Conservation (phyloP, 345 rosid species). For the Populus tremula region DNA sequence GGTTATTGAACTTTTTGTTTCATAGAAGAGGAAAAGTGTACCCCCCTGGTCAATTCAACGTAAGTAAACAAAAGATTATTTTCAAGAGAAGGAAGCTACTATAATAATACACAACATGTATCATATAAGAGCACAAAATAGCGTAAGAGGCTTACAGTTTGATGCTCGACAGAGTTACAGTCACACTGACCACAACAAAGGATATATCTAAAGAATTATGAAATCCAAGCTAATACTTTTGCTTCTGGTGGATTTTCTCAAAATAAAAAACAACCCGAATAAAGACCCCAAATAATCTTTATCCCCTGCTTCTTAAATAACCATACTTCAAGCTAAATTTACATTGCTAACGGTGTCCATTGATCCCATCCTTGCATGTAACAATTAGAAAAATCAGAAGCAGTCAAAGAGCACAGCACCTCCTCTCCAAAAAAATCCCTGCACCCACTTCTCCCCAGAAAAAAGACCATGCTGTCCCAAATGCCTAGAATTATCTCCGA, state of each 20-base stretch:
- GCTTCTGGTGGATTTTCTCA: neutral
- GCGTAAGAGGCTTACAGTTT: neutral
- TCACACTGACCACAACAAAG: neutral
- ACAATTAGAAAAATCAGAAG: neutral
- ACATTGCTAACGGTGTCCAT: neutral
- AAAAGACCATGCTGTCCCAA: neutral
- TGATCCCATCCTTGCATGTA: neutral
- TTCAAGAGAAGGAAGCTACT: neutral
- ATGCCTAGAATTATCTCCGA: neutral
- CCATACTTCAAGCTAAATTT: neutral
- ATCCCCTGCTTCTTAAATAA: neutral
- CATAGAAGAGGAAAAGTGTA: constrained; percentile 67
- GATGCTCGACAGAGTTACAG: neutral
- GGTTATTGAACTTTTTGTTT: constrained; percentile 74
- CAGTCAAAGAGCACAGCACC: neutral
- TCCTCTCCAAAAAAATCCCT: neutral
- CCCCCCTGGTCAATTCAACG: constrained; percentile 51
- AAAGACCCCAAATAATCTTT: neutral
- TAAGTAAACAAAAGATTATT: neutral
- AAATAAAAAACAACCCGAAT: neutral
- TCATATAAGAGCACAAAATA: neutral
- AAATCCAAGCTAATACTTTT: neutral
- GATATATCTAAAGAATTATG: neutral
- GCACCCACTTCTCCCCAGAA: neutral
- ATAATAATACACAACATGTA: neutral